phyloP scores from a whole-genome alignment of 169 alveolate species.

The Babesia bigemina region DNA sequence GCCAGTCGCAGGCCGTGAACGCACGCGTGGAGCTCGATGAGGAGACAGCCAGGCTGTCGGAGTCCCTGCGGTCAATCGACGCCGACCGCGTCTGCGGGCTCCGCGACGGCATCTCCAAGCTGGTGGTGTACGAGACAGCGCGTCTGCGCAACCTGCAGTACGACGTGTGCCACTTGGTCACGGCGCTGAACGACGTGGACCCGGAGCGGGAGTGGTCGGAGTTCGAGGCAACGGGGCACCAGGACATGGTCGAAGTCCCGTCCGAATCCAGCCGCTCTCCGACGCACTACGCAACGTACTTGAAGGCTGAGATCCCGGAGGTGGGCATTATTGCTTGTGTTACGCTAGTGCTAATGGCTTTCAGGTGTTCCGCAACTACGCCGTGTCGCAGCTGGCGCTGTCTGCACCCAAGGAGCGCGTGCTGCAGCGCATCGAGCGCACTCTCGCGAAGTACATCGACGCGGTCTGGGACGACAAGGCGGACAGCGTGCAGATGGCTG shows the following conservation, averaged over 20 bases:
- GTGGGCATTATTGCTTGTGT: not conserved
- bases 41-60: constrained; percentile 3
- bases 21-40: constrained; percentile 8
- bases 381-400: constrained; percentile 24
- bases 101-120: constrained; percentile 35
- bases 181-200: constrained; percentile 29
- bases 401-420: constrained; percentile 59
- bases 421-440: constrained; percentile 40
- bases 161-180: constrained; percentile 46
- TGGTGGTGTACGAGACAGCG: constrained; percentile 64
- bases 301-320: constrained; percentile 37
- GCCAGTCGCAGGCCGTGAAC: not conserved
- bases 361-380: constrained; percentile 37
- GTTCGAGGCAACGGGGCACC: constrained; percentile 25
- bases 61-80: constrained; percentile 27
- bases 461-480: constrained; percentile 32
- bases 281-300: constrained; percentile 4
- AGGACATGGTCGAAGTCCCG: not conserved
- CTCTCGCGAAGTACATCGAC: constrained; percentile 44
- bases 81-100: constrained; percentile 8
- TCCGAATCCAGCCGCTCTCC: not conserved
- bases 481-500: constrained; percentile 16
- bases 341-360: not conserved
- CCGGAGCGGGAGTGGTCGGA: constrained; percentile 28
- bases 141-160: constrained; percentile 52